Evolutionary conservation across 2,329 filamentous ascomycete species (phyloP).

Genomic region (Thelonectria discophora): DNA sequence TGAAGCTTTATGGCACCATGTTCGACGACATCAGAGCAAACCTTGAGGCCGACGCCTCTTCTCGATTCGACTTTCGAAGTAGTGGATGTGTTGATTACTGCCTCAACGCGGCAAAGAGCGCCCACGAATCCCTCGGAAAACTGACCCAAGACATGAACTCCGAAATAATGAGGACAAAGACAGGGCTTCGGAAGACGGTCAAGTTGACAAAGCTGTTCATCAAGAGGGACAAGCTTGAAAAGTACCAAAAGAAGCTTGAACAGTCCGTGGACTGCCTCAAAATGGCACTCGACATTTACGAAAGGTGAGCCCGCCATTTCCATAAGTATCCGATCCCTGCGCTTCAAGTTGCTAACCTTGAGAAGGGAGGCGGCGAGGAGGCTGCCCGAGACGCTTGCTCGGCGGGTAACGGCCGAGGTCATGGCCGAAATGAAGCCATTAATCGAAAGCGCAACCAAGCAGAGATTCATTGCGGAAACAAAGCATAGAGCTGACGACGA

Average conservation of each 20-base stretch:
- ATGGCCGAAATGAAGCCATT: neutral
- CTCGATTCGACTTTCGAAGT: conserved; percentile 14
- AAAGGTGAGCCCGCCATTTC: conserved; percentile 30
- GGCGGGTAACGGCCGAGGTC: conserved; percentile 14
- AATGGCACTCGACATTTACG: conserved; percentile 30
- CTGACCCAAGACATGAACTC: conserved; percentile 31
- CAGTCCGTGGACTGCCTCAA: conserved; percentile 27
- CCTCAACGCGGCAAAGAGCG: conserved; percentile 21
- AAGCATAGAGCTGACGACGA: neutral
- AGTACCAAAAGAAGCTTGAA: conserved; percentile 29
- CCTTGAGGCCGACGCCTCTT: conserved; percentile 17
- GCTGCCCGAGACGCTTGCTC: conserved; percentile 25
- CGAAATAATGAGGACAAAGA: conserved; percentile 25
- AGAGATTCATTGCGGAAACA: neutral
- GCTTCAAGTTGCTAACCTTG: neutral
- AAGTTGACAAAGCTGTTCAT: conserved; percentile 31
- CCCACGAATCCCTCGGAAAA: conserved; percentile 24
- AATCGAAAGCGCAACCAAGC: neutral
- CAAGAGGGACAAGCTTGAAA: conserved; percentile 32
- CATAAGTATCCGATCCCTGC: neutral
- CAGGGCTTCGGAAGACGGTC: conserved; percentile 27
- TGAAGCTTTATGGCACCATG: conserved; percentile 25
- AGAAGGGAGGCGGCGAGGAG: conserved; percentile 30
- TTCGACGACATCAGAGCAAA: conserved; percentile 32
- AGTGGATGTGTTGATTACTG: conserved; percentile 4